Base-by-base conservation (phyloP, 352 stramenopile species). In the Globisporangium nunn region DNA sequence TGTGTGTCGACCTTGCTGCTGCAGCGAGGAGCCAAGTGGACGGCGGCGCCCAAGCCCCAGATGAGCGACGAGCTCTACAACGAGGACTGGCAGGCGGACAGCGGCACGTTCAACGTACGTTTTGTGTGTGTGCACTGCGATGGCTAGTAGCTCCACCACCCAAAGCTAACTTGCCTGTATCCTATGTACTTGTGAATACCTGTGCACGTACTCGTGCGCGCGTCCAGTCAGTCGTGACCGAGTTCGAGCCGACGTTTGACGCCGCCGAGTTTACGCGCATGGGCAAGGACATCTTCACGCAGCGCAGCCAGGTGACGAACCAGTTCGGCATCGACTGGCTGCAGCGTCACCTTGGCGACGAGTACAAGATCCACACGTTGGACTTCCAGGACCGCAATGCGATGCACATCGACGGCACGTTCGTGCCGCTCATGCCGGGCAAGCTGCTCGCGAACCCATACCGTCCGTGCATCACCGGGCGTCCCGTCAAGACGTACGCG, bases 61-160 rank as follows among this genome's bases (percentile, higher is more conserved):
- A 95, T 96, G 87, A 92, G 83, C 58, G 83, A 95, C 59, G 85
- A 91, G 61, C 70, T 96, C 8, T 96, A 95, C 73, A 89, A 96
- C 55, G 74, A 92, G 15, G 61, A 92, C 68, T 96, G 85, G 81
- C 60, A 91, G 63, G 83, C 77, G 18, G 78, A 90, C 46, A 76
- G 74, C 33, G 78, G 78, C 41, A 70, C 74, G 1, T 96, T 96
- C 62, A 88, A 90, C 65, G 75, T 84, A 70, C 45, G 67, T 52
- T 11, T 7, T 37, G n/a, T n/a, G n/a, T n/a, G n/a, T n/a, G n/a
- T 37, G 33, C 1, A 37, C 33, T 1, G 33, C 10, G 33, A 37
- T 10, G 8, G 33, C 33, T 37, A 5, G 33, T 37, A 37, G 33
- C 33, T 37, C 33, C 10, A 7, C 33, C 35, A 23, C 1, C 18